Evolutionary conservation across 148 eudicot species (phyloP).

Genomic region (Selenicereus undatus): DNA sequence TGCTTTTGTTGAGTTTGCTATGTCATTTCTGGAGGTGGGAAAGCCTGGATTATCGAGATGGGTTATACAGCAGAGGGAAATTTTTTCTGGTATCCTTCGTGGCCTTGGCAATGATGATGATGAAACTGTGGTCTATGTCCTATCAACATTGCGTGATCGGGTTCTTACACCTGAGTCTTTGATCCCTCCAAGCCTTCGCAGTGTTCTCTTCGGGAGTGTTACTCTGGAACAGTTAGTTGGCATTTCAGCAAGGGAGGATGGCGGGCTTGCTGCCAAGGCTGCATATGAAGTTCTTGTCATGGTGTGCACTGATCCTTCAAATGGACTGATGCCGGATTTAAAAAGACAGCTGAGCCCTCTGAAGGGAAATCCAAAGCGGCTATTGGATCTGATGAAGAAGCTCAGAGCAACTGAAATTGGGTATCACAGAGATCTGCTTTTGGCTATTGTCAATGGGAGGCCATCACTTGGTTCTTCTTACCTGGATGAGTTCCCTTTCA

Average conservation of each 20-base stretch:
- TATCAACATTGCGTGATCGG: conserved; percentile 71
- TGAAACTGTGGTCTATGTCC: conserved; percentile 63
- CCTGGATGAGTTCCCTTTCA: conserved; percentile 82
- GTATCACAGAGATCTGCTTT: conserved; percentile 64
- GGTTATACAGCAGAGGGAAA: conserved; percentile 73
- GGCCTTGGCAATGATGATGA: conserved; percentile 90
- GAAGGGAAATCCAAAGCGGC: conserved; percentile 71
- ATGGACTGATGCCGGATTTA: conserved; percentile 91
- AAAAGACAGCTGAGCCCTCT: conserved; percentile 54
- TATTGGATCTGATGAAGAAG: conserved; percentile 83
- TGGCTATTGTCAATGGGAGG: conserved; percentile 70
- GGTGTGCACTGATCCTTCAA: conserved; percentile 85
- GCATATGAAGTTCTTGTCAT: conserved; percentile 60
- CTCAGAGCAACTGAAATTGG: conserved; percentile 68
- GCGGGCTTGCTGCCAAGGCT: conserved; percentile 51
- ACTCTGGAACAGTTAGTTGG: conserved; percentile 69
- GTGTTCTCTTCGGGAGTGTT: conserved; percentile 91
- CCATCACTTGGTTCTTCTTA: conserved; percentile 68
- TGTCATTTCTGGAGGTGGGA: conserved; percentile 92
- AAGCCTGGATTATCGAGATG: conserved; percentile 75
- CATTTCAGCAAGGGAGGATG: conserved; percentile 62
- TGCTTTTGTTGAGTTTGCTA: conserved; percentile 74
- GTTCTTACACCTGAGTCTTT: conserved; percentile 66
- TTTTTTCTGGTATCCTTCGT: conserved; percentile 73
- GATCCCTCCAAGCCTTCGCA: conserved; percentile 78